phyloP scores from a whole-genome alignment of 106 monocot species.

The Ottelia alismoides region DNA sequence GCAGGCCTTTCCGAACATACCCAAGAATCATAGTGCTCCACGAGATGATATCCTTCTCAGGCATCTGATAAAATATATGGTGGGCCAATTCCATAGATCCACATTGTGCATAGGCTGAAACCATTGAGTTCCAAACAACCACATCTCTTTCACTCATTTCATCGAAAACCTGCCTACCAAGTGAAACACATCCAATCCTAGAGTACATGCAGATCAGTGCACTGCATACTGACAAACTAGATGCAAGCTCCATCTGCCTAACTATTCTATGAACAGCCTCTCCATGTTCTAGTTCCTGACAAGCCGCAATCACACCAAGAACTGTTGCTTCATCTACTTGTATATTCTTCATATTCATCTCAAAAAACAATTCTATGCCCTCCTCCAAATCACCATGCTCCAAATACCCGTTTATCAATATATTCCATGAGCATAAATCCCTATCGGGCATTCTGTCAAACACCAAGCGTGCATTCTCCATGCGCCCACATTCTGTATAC shows the following conservation, averaged over 20 bases:
- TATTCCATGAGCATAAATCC: slow-evolving; percentile 16
- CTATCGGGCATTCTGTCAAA: slow-evolving; percentile 11
- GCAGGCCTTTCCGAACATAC: slow-evolving; percentile 4
- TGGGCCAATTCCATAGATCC: slow-evolving; percentile 16
- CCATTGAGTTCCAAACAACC: slow-evolving; percentile 68
- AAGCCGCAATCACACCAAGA: slow-evolving; percentile 14
- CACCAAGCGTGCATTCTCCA: slow-evolving; percentile 4
- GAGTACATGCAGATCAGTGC: slow-evolving; percentile 63
- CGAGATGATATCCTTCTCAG: slow-evolving; percentile 16
- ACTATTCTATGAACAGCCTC: slow-evolving; percentile 7
- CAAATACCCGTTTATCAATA: slow-evolving; percentile 11
- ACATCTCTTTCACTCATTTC: slow-evolving; percentile 30
- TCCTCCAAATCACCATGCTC: slow-evolving; percentile 13
- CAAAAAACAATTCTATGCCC: slow-evolving; percentile 10
- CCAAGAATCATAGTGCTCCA: slow-evolving; percentile 31
- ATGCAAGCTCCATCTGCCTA: slow-evolving; percentile 7
- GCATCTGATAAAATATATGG: slow-evolving; percentile 12
- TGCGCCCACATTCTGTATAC: slow-evolving; percentile 28
- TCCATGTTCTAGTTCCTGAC: slow-evolving; percentile 8
- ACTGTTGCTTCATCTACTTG: slow-evolving; percentile 11
- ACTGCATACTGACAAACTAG: slow-evolving; percentile 7
- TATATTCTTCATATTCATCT: slow-evolving; percentile 16
- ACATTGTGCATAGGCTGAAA: slow-evolving; percentile 35
- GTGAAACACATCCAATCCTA: slow-evolving; percentile 38
- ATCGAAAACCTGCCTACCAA: slow-evolving; percentile 27